Evolutionary conservation across 169 alveolate species (phyloP).

Genomic region (Plasmodium yoelii): DNA sequence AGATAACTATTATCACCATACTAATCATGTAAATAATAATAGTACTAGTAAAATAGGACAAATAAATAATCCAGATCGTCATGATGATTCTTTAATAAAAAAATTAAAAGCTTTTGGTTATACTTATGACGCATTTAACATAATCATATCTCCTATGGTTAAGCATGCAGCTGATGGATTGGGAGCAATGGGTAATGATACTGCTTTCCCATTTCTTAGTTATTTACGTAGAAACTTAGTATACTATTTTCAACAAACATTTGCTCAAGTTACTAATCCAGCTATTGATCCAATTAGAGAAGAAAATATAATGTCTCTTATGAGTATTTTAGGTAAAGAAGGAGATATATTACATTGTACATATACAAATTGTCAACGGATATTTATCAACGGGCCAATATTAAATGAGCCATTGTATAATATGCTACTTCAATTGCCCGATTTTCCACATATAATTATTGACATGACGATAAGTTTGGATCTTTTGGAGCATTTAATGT

Average conservation of each 20-base stretch:
- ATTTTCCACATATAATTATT: slow-evolving; percentile 58
- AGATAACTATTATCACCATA: slow-evolving; percentile 15
- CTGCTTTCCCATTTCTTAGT: slow-evolving; percentile 79
- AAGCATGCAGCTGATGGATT: slow-evolving; percentile 77
- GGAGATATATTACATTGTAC: slow-evolving; percentile 70
- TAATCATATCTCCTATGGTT: slow-evolving; percentile 75
- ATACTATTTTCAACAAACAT: slow-evolving; percentile 84
- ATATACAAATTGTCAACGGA: slow-evolving; percentile 57
- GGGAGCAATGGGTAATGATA: slow-evolving; percentile 78
- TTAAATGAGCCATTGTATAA: slow-evolving; percentile 66
- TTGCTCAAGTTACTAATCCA: slow-evolving; percentile 87
- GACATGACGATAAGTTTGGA: slow-evolving; percentile 67
- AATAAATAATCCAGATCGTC: slow-evolving; percentile 23
- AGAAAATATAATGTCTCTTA: slow-evolving; percentile 82
- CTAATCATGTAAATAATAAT: neutral
- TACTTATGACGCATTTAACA: slow-evolving; percentile 77
- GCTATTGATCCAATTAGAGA: slow-evolving; percentile 87
- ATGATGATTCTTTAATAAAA: slow-evolving; percentile 71
- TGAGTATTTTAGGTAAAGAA: slow-evolving; percentile 84
- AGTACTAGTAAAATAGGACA: neutral
- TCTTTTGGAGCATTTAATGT: slow-evolving; percentile 42
- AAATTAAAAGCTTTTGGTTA: slow-evolving; percentile 77
- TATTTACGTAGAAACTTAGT: slow-evolving; percentile 77
- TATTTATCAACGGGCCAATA: slow-evolving; percentile 75
- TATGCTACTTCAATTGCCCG: slow-evolving; percentile 61